phyloP scores from a whole-genome alignment of 2,329 filamentous ascomycete species.

The Penicillium sp. region DNA sequence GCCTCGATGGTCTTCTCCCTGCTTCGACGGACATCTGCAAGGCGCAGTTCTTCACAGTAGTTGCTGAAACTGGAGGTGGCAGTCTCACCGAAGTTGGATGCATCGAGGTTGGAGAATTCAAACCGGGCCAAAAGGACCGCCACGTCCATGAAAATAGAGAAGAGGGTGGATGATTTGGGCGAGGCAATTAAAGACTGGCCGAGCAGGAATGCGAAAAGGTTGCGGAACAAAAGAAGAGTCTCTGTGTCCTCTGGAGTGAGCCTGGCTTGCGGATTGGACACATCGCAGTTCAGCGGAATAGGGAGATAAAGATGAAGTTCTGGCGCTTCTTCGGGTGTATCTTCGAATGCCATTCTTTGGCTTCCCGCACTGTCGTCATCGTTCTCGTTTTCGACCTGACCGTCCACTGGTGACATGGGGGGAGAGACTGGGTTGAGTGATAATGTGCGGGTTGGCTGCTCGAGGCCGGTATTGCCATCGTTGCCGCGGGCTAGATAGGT shows the following conservation, averaged over 20 bases:
- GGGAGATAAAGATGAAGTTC: conserved; percentile 58
- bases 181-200: conserved; percentile 62
- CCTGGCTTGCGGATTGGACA: conserved; percentile 34
- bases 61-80: conserved; percentile 50
- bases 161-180: conserved; percentile 53
- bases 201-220: conserved; percentile 63
- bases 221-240: conserved; percentile 58
- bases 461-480: conserved; percentile 44
- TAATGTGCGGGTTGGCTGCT: conserved; percentile 30
- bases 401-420: conserved; percentile 33
- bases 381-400: conserved; percentile 28
- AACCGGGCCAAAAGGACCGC: conserved; percentile 56
- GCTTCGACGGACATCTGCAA: conserved; percentile 78
- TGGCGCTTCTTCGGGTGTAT: conserved; percentile 42
- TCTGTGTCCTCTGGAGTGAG: conserved; percentile 53
- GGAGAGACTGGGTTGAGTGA: conserved; percentile 34
- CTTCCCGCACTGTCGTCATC: conserved; percentile 48
- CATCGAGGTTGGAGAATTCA: conserved; percentile 61
- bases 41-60: conserved; percentile 71
- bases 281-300: conserved; percentile 54
- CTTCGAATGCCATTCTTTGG: conserved; percentile 49
- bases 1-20: conserved; percentile 87
- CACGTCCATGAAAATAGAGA: conserved; percentile 62
- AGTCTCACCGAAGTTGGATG: conserved; percentile 62
- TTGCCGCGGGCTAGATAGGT: conserved; percentile 55